Percentiles rank a stretch among this genome's conserved stretches.
Evolutionary conservation across 2,329 filamentous ascomycete species (phyloP).

Genomic region (Hymenoscyphus occultus): DNA sequence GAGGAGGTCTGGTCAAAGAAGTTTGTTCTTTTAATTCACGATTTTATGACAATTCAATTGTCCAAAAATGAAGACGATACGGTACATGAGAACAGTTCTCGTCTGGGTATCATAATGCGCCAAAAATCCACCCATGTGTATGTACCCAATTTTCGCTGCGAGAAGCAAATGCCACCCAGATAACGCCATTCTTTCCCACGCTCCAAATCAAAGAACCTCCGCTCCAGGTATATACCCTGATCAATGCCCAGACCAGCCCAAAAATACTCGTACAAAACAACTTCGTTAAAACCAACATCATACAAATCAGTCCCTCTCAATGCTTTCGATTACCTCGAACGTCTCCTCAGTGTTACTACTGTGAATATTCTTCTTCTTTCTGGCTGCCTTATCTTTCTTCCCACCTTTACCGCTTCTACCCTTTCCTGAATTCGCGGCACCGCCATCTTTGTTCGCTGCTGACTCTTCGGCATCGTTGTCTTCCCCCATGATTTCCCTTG

Average conservation of each 20-base stretch:
- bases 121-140: not conserved
- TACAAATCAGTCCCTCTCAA: slow-evolving; percentile 16
- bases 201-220: not conserved
- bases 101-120: slow-evolving; percentile 6
- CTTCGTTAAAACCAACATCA: not conserved
- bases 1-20: too few species aligned
- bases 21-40: not conserved
- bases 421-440: slow-evolving; percentile 24
- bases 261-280: not conserved
- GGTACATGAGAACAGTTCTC: not conserved
- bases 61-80: not conserved
- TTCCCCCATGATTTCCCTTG: slow-evolving; percentile 11
- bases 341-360: slow-evolving; percentile 31
- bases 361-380: slow-evolving; percentile 32
- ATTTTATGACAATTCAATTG: not conserved
- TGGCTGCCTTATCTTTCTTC: slow-evolving; percentile 22
- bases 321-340: slow-evolving; percentile 32
- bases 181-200: not conserved
- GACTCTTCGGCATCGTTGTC: slow-evolving; percentile 17
- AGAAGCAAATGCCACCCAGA: not conserved
- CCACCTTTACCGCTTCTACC: slow-evolving; percentile 11
- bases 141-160: not conserved
- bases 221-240: not conserved
- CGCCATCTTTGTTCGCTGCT: slow-evolving; percentile 16
- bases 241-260: not conserved